These are phyloP conservation scores for Fusarium sp. DNA, from an alignment of 2,329 filamentous ascomycete species.

Conservation along the genomic window DNA sequence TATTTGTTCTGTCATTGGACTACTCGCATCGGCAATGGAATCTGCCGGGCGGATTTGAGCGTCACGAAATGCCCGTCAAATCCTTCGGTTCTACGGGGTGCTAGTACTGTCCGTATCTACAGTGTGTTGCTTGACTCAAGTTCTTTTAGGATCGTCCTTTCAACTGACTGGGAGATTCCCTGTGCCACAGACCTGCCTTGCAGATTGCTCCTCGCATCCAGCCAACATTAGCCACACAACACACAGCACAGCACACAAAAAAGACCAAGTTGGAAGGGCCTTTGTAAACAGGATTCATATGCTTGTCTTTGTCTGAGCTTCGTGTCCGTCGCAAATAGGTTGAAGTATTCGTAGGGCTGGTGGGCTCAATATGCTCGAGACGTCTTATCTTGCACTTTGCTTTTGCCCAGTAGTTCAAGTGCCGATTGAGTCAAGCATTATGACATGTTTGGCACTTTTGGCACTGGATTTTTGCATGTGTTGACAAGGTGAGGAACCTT, in stretches of 20 bases:
- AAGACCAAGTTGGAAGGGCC: neutral
- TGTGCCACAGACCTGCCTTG: conserved; percentile 32
- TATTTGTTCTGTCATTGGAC: neutral
- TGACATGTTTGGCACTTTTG: neutral
- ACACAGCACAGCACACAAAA: neutral
- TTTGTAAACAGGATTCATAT: neutral
- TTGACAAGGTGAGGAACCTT: conserved; percentile 14
- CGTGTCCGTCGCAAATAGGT: conserved; percentile 7
- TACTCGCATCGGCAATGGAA: neutral
- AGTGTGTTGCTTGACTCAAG: conserved; percentile 10
- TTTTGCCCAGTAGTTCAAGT: conserved; percentile 6
- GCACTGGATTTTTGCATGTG: conserved; percentile 15
- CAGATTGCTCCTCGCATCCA: conserved; percentile 7
- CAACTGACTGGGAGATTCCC: conserved; percentile 14
- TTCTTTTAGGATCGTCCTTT: neutral
- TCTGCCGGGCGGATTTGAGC: neutral
- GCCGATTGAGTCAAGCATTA: conserved; percentile 19
- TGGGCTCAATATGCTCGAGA: conserved; percentile 5
- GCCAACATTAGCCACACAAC: neutral
- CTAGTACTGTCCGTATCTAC: neutral
- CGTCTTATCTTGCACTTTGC: neutral
- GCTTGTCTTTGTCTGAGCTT: neutral
- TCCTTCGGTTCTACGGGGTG: neutral
- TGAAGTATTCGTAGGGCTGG: conserved; percentile 28
- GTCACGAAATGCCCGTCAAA: neutral